Evolutionary conservation across 306 rosid species (phyloP), one percentile per base, ranked within the genome.

Genomic region (Quercus rubra): DNA sequence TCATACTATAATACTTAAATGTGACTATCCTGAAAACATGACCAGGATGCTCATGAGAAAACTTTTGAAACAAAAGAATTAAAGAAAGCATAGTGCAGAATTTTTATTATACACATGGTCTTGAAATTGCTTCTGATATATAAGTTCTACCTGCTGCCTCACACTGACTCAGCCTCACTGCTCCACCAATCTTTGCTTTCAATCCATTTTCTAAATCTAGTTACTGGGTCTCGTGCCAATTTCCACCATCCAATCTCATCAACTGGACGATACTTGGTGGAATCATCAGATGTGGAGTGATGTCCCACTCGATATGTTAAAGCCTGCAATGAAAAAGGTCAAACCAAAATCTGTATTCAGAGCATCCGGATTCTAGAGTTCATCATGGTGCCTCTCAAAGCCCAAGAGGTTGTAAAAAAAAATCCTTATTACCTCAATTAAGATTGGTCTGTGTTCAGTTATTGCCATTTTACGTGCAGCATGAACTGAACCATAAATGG

Each of bases 251-350:
- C 91, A 55, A 95, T 92, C 87, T 95, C 99, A 71, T 80, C 75
- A 15, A 77, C 82, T 0, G 92, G 82, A 51, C 98, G 98, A 76
- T 95, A 95, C 89, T 88, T 95, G 81, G 97, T 93, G 2, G 99
- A 95, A 79, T 95, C 99, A 78, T 95, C 99, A 9, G 98, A 95
- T 14, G 98, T 95, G 25, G 94, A 86, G 77, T 95, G 98, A 80
- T 95, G 99, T 74, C 99, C 99, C 46, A 85, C 97, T 89, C 98
- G 88, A 78, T 95, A 95, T 5, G 98, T 93, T 55, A 95, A 80
- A 54, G 98, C 96, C 99, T 95, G 79, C 20, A 74, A 88, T 1
- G 77, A 61, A 55, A 28, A 63, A 77, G 61, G 62, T 15, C 19
- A 84, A 38, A 77, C 61, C 14, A 31, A 62, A 46, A 80, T 51